Base-by-base conservation (phyloP, 495 filamentous ascomycete genomes). In the Daldinia bambusicola region DNA sequence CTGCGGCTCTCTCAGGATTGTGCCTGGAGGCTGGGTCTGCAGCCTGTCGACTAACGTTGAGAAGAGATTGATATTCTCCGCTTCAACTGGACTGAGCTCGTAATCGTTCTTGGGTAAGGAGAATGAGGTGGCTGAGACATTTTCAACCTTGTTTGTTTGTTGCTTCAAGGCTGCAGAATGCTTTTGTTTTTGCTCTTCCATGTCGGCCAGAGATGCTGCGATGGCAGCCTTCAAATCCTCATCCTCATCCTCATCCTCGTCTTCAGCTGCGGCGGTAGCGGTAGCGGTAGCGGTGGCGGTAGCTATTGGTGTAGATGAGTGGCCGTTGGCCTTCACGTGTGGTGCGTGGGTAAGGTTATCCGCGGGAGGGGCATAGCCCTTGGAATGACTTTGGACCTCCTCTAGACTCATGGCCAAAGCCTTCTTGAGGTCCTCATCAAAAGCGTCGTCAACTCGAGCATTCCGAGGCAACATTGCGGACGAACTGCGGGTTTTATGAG, bases 21-120 rank as follows among this genome's bases (percentile, higher is more conserved):
- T 98, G 0, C 95, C 95, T 0, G 95, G 94, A 8, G 95, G 93
- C 71, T 99, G 95, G 63, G 94, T 95, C 76, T 98, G 95, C 34
- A 99, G 81, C 45, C 95, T 90, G 76, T 99, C 95, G 13, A 98
- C 96, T 34, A 99, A 83, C 1, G 95, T 97, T 3, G 95, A 87
- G 74, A 99, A 99, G 5, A 99, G 87, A 76, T 96, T 97, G 70
- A 99, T 99, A 67, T 98, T 98, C 80, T 99, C 95, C 0, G 93
- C 92, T 80, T 99, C 95, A 0, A 95, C 92, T 0, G 92, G 91
- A 10, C 92, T 97, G 14, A 99, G 90, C 81, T 99, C 96, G 74
- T 97, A 97, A 52, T 97, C 93, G 70, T 93, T 95, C 79, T 93
- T 93, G 0, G 92, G 90, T 18, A 93, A 79, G 2, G 81, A 73